phyloP scores from a whole-genome alignment of 495 filamentous ascomycete genomes.

The Massariosphaeria phaeospora region DNA sequence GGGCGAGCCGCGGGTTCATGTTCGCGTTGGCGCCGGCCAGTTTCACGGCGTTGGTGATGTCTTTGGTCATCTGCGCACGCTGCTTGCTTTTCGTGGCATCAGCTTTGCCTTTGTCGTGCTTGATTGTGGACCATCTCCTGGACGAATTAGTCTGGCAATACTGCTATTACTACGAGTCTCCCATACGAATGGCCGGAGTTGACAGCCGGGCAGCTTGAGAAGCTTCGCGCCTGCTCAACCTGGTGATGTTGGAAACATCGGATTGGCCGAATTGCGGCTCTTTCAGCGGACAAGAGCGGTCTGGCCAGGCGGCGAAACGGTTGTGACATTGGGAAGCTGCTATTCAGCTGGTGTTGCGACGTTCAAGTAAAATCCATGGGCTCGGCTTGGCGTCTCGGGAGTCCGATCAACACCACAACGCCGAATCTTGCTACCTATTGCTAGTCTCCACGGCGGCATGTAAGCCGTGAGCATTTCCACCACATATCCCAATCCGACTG shows the following conservation, averaged over 20 bases:
- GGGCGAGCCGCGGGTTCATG: conserved; percentile 67
- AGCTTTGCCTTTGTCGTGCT: conserved; percentile 82
- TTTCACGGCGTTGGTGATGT: conserved; percentile 55
- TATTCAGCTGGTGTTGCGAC: too few relatives aligned
- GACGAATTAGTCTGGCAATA: too few relatives aligned
- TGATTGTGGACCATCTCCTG: conserved; percentile 91
- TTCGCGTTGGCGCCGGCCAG: conserved; percentile 64
- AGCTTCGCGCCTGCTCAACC: conserved; percentile 3
- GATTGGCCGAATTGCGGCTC: too few relatives aligned
- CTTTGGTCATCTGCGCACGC: conserved; percentile 45
- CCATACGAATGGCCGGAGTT: conserved; percentile 28
- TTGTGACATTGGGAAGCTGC: conserved; percentile 10
- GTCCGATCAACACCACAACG: conserved; percentile 6
- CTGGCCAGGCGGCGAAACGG: conserved; percentile 1
- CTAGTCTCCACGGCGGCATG: conserved; percentile 6
- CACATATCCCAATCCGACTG: not conserved
- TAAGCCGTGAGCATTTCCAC: not conserved
- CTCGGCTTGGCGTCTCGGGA: not conserved
- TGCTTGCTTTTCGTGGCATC: conserved; percentile 56
- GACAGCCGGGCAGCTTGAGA: conserved; percentile 3
- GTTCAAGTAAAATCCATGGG: not conserved
- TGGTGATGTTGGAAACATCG: not conserved
- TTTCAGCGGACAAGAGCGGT: not conserved
- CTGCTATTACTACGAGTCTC: not conserved
- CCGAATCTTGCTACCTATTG: not conserved